Percentiles rank a stretch among this genome's conserved stretches.
Evolutionary conservation across 2,329 filamentous ascomycete genomes (phyloP).

Genomic region (Botryosphaeria dothidea): DNA sequence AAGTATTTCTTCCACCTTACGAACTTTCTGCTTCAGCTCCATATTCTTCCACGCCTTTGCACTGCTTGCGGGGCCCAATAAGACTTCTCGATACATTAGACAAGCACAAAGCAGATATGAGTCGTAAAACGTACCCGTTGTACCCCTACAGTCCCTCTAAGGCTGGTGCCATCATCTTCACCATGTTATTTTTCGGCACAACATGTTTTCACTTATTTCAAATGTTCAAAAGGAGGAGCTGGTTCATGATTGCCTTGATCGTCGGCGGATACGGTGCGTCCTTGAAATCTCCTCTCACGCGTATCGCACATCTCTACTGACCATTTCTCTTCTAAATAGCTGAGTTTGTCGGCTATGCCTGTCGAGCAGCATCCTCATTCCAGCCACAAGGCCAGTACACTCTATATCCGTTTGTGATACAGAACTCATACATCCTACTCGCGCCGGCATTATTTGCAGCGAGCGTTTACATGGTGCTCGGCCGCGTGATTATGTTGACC

Average conservation of each 20-base stretch:
- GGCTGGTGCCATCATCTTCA: conserved; percentile 31
- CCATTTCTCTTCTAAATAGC: no score
- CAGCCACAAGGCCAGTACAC: conserved; percentile 34
- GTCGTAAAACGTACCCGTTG: no score
- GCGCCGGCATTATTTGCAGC: conserved; percentile 51
- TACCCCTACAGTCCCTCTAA: conserved; percentile 23
- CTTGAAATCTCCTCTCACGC: no score
- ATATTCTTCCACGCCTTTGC: no score
- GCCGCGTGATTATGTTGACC: conserved; percentile 39
- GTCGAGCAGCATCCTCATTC: conserved; percentile 41
- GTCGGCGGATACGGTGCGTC: no score
- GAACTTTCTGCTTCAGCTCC: no score
- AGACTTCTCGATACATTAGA: no score
- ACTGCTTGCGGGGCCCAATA: no score
- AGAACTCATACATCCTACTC: conserved; percentile 46
- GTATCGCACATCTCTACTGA: no score
- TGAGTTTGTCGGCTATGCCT: conserved; percentile 53
- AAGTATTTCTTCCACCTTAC: no score
- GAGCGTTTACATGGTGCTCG: conserved; percentile 46
- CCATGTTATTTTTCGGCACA: not conserved
- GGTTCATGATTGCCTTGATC: not conserved
- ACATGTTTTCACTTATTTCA: not conserved
- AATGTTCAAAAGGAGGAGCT: not conserved
- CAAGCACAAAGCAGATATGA: no score
- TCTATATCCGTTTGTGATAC: conserved; percentile 44